Percentiles rank a stretch among this genome's conserved stretches.
These are phyloP conservation scores for Puccinellia tenuiflora DNA, from an alignment of 176 grass and related monocot species.

Conservation along the genomic window DNA sequence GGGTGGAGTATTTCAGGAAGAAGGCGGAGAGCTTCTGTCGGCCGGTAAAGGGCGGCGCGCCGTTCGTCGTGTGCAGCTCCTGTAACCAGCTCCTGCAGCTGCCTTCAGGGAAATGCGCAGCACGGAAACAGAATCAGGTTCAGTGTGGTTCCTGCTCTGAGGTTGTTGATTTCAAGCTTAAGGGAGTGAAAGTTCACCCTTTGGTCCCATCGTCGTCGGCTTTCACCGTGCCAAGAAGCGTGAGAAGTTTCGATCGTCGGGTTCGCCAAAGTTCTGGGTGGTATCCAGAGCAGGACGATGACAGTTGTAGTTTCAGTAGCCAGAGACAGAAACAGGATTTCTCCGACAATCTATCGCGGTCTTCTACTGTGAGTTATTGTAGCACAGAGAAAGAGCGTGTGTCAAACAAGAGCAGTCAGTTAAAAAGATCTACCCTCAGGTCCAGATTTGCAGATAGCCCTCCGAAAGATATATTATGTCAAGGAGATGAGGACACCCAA, in stretches of 20 bases:
- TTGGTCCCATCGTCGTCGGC: not conserved
- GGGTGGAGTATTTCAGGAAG: slow-evolving; percentile 41
- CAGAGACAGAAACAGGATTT: slow-evolving; percentile 29
- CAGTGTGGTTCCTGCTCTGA: slow-evolving; percentile 78
- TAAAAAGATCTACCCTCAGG: slow-evolving; percentile 30
- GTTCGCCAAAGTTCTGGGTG: slow-evolving; percentile 28
- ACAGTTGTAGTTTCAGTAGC: slow-evolving; percentile 29
- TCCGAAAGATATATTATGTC: slow-evolving; percentile 51
- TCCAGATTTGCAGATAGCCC: slow-evolving; percentile 43
- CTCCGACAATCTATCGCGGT: slow-evolving; percentile 23
- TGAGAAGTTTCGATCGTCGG: slow-evolving; percentile 17
- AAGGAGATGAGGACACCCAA: slow-evolving; percentile 28
- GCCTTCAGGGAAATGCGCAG: slow-evolving; percentile 37
- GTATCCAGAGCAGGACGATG: slow-evolving; percentile 42
- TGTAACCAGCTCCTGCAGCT: slow-evolving; percentile 72
- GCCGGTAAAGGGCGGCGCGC: slow-evolving; percentile 55
- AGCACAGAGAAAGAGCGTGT: slow-evolving; percentile 20
- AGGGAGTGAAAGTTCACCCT: slow-evolving; percentile 35
- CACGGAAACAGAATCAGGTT: slow-evolving; percentile 30
- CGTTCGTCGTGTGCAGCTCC: slow-evolving; percentile 61
- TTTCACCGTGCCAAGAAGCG: slow-evolving; percentile 15
- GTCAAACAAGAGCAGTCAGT: slow-evolving; percentile 26
- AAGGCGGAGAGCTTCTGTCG: slow-evolving; percentile 40
- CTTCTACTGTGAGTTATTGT: slow-evolving; percentile 31
- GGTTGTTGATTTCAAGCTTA: slow-evolving; percentile 41